A percentile compares a stretch with the other conserved stretches of the same genome.
Evolutionary conservation across 306 rosid species (phyloP).

Genomic region (Adenanthera pavonina): DNA sequence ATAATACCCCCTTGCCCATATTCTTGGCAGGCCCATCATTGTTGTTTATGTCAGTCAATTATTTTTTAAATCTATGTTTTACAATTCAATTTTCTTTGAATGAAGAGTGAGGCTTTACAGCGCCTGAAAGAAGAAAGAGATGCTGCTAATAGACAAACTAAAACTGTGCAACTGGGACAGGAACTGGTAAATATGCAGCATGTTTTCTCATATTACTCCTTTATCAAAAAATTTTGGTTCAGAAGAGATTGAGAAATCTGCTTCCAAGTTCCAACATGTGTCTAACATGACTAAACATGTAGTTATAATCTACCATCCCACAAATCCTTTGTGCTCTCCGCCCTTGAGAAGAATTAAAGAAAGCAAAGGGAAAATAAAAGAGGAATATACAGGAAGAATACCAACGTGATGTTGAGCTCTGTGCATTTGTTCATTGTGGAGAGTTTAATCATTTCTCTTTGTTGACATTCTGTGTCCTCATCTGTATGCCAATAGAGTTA

Average conservation of each 20-base stretch:
- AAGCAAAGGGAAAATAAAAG: not conserved
- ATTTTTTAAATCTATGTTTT: slow-evolving; percentile 20
- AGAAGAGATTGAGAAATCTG: slow-evolving; percentile 2
- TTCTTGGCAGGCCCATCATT: slow-evolving; percentile 8
- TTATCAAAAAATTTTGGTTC: slow-evolving; percentile 16
- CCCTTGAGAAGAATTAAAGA: not conserved
- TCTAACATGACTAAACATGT: slow-evolving; percentile 17
- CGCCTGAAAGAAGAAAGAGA: slow-evolving; percentile 88
- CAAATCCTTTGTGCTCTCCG: not conserved
- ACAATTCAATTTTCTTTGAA: slow-evolving; percentile 32
- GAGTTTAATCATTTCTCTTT: slow-evolving; percentile 14
- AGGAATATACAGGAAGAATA: not conserved
- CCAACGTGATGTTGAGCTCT: not conserved
- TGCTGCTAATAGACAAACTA: slow-evolving; percentile 62
- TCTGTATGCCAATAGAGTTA: slow-evolving; percentile 8
- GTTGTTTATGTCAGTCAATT: slow-evolving; percentile 22
- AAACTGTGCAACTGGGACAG: slow-evolving; percentile 70
- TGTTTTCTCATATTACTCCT: slow-evolving; percentile 13
- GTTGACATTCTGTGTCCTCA: not conserved
- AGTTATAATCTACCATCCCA: slow-evolving; percentile 19
- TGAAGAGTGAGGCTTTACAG: slow-evolving; percentile 59
- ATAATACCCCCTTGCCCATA: slow-evolving; percentile 1
- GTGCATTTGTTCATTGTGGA: not conserved
- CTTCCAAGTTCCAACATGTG: slow-evolving; percentile 3
- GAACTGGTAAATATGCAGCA: slow-evolving; percentile 68